Percentiles rank a stretch among this genome's conserved stretches.
Evolutionary conservation across 768 basidiomycete species (phyloP).

Genomic region (Leccinum fibrillosum): DNA sequence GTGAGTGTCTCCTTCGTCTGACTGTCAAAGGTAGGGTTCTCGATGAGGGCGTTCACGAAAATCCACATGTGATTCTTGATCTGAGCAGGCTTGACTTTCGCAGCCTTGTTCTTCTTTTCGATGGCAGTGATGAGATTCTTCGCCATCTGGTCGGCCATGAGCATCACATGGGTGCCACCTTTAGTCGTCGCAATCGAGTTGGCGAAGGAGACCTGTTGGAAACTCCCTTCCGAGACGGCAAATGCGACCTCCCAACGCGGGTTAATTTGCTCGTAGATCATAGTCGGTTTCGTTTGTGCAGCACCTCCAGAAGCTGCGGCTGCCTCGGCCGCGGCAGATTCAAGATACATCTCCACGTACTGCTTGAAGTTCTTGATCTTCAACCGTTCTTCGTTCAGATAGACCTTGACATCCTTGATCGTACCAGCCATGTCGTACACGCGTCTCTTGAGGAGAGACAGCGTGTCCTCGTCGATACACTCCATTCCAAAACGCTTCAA

Average conservation of each 20-base stretch:
- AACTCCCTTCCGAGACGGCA: constrained; percentile 86
- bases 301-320: constrained; percentile 74
- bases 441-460: constrained; percentile 84
- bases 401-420: constrained; percentile 88
- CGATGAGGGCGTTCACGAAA: constrained; percentile 92
- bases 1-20: constrained; percentile 98
- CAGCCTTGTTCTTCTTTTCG: constrained; percentile 96
- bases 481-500: constrained; percentile 91
- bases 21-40: constrained; percentile 98
- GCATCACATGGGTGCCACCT: constrained; percentile 89
- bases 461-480: constrained; percentile 85
- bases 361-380: constrained; percentile 96
- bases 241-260: constrained; percentile 95
- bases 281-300: constrained; percentile 66
- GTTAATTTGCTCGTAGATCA: constrained; percentile 79
- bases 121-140: constrained; percentile 80
- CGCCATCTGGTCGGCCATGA: constrained; percentile 84
- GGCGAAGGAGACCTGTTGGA: constrained; percentile 95
- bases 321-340: constrained; percentile 69
- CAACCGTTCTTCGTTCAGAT: constrained; percentile 84
- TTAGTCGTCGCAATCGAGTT: constrained; percentile 97
- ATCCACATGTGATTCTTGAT: constrained; percentile 99
- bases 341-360: constrained; percentile 92
- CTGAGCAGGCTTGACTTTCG: constrained; percentile 89
- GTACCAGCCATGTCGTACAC: constrained; percentile 99